phyloP scores from a whole-genome alignment of 2,329 filamentous ascomycete genomes.

The Fusarium mundagurra region DNA sequence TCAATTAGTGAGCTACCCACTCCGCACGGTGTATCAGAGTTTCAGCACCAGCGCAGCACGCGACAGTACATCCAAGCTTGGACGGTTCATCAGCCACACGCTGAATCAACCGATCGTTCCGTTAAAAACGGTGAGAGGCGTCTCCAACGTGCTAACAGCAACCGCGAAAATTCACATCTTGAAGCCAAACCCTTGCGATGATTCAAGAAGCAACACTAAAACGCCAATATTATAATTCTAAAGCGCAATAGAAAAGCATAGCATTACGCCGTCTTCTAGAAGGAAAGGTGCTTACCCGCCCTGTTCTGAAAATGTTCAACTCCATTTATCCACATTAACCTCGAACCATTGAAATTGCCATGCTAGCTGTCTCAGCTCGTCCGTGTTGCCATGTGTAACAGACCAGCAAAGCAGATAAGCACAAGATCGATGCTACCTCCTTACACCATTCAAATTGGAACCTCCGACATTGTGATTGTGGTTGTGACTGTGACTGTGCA shows the following conservation, averaged over 20 bases:
- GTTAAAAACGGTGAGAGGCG: not conserved
- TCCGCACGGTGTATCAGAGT: conserved; percentile 16
- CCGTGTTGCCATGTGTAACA: conserved; percentile 13
- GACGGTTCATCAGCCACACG: conserved; percentile 10
- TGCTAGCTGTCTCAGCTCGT: conserved; percentile 24
- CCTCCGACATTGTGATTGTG: not conserved
- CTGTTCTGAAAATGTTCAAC: not conserved
- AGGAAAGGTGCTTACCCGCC: not conserved
- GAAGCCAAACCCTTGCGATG: not conserved
- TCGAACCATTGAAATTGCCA: not conserved
- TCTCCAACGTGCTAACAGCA: not conserved
- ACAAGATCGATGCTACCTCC: conserved; percentile 29
- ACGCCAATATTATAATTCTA: not conserved
- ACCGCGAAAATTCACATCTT: not conserved
- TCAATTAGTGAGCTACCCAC: not conserved
- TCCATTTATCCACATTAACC: not conserved
- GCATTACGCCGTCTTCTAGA: not conserved
- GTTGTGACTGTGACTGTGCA: not conserved
- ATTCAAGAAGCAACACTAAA: not conserved
- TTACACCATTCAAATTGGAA: not conserved
- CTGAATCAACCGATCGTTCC: not conserved
- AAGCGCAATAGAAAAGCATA: not conserved
- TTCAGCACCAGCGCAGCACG: not conserved
- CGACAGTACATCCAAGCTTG: conserved; percentile 2
- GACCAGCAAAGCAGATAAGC: conserved; percentile 11